Base-by-base conservation (phyloP, 208 protist species). In the Wallacemonas sp. region DNA sequence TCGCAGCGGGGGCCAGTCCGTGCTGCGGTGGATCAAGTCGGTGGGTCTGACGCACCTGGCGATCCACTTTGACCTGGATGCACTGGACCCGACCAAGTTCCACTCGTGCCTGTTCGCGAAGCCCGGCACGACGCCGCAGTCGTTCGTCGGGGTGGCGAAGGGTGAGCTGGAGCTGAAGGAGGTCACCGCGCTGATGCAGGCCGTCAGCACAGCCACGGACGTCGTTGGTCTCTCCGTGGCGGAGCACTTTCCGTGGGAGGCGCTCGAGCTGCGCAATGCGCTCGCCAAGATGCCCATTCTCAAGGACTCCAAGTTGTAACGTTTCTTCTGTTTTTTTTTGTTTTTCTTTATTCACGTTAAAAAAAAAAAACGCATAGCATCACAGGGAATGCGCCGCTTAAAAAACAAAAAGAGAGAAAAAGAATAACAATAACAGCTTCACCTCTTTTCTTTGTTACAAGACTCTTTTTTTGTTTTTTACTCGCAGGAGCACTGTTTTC, bases 61-160 rank as follows among this genome's bases (percentile, higher is more conserved):
- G 23, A 65, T 79, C 26, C 74, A 79, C 64, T 49, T 79, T 27
- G 74, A 79, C 60, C 62, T 79, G 14, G 74, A 79, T 52, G 68
- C 69, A 68, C 54, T 79, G 24, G 61, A 72, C 63, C 48, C 55
- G 12, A 30, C 39, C 43, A 60, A 48, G 49, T 65, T 79, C 33
- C 49, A 43, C 19, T 24, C 63, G 30, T 49, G 69, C 44, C 54
- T 74, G 56, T 74, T 72, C 49, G 43, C 62, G 49, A 55, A 74
- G 57, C 68, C 68, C 0, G 38, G 57, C 34, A 58, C 61, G 9
- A 41, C 48, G 19, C 21, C 57, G 5, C 62, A 61, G 23, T 34
- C 33, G 12, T 67, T 60, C 11, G 63, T 68, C 6, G 63, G 63
- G 32, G 54, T 79, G 32, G 58, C 68, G 19, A 27, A 63, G 23